Evolutionary conservation across 805 yeast species (phyloP).

Genomic region (Wickerhamiella brachini): DNA sequence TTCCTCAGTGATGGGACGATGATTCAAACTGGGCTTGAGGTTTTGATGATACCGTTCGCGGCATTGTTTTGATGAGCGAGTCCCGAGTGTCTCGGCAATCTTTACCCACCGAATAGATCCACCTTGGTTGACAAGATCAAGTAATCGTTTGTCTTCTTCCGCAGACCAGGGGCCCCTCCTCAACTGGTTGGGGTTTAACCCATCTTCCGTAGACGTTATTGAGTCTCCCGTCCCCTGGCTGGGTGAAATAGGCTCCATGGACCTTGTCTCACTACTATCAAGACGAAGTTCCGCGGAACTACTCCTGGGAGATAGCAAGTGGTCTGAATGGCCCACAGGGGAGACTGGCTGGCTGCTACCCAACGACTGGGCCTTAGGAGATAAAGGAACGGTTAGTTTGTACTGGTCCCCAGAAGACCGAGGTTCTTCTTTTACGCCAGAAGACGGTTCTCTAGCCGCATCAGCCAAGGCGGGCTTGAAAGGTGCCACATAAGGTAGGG

Average conservation of each 20-base stretch:
- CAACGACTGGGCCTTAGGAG: background rate
- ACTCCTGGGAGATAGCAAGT: background rate
- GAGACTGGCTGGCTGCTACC: background rate
- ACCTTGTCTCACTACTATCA: background rate
- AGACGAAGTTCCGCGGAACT: background rate
- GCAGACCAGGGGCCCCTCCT: conserved; percentile 82
- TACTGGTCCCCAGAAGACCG: background rate
- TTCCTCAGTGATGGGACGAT: conserved; percentile 69
- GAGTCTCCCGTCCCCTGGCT: background rate
- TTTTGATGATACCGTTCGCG: conserved; percentile 87
- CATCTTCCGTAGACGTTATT: background rate
- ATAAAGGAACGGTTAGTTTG: background rate
- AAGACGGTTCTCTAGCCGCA: background rate
- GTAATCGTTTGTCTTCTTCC: conserved; percentile 59
- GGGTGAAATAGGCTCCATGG: background rate
- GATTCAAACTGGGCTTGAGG: conserved; percentile 68
- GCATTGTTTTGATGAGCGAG: conserved; percentile 84
- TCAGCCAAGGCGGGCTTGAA: background rate
- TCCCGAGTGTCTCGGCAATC: conserved; percentile 55
- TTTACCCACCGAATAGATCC: conserved; percentile 87
- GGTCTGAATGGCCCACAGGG: background rate
- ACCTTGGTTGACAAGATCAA: conserved; percentile 52
- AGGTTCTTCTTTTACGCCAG: background rate
- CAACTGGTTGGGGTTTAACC: conserved; percentile 5
- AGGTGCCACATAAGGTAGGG: background rate